These are phyloP conservation scores for Plasmopara viticola DNA, from an alignment of 352 stramenopile species.

Conservation along the genomic window DNA sequence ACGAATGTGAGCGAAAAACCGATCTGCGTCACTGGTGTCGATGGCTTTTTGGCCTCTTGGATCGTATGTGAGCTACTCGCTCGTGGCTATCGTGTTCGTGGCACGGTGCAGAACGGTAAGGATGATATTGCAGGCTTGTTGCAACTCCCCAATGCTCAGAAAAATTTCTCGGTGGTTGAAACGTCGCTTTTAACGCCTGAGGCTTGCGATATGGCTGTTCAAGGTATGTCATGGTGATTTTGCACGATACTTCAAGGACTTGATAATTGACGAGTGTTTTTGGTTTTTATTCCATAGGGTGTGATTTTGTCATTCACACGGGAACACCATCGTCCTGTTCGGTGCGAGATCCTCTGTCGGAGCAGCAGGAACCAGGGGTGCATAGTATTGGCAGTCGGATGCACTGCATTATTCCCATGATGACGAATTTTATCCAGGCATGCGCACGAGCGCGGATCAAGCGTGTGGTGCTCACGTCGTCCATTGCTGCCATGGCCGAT, in stretches of 20 bases:
- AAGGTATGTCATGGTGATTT: constrained; percentile 26
- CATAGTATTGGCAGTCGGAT: constrained; percentile 86
- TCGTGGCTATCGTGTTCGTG: constrained; percentile 73
- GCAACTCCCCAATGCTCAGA: constrained; percentile 55
- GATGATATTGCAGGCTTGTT: constrained; percentile 81
- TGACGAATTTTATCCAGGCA: constrained; percentile 88
- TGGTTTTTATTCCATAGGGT: constrained; percentile 19
- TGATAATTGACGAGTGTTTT: neutral
- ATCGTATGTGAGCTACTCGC: constrained; percentile 76
- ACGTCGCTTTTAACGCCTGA: constrained; percentile 83
- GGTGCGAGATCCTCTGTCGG: constrained; percentile 77
- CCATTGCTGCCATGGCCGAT: constrained; percentile 81
- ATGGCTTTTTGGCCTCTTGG: constrained; percentile 82
- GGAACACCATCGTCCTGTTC: constrained; percentile 82
- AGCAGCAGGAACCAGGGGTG: constrained; percentile 78
- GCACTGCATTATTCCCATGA: constrained; percentile 90
- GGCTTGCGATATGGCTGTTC: constrained; percentile 82
- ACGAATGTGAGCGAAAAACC: constrained; percentile 70
- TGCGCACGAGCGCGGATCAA: constrained; percentile 76
- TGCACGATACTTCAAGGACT: neutral
- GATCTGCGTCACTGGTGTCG: constrained; percentile 82
- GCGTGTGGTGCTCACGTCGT: constrained; percentile 81
- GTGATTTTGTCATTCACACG: constrained; percentile 88
- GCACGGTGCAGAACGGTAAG: constrained; percentile 81
- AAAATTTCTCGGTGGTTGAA: constrained; percentile 84